Conservation (phyloP, 257 asterid genomes). For the Solanum tarijense region DNA sequence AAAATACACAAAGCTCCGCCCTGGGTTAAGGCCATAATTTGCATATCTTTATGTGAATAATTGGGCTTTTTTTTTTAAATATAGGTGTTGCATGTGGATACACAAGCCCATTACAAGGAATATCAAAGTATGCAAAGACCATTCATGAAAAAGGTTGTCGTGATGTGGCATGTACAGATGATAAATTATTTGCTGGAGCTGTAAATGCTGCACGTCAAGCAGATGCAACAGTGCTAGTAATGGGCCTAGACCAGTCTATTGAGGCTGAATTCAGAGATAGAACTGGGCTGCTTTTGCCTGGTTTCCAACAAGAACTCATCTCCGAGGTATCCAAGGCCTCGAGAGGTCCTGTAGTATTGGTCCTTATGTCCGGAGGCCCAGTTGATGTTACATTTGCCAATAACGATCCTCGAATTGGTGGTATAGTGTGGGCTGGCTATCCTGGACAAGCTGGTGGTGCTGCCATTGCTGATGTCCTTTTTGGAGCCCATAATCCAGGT, state of each 20-base stretch:
- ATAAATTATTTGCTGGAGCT: slow-evolving; percentile 41
- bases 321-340: slow-evolving; percentile 59
- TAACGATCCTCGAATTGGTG: slow-evolving; percentile 44
- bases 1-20: too few species aligned
- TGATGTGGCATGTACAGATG: slow-evolving; percentile 40
- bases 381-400: slow-evolving; percentile 62
- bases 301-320: slow-evolving; percentile 60
- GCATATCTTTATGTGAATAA: neutral
- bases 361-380: slow-evolving; percentile 84
- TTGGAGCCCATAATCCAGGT: slow-evolving; percentile 86
- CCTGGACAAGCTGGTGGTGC: slow-evolving; percentile 86
- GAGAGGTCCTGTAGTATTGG: slow-evolving; percentile 48
- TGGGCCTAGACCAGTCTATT: slow-evolving; percentile 71
- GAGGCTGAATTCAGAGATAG: slow-evolving; percentile 72
- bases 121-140: slow-evolving; percentile 34
- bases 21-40: neutral
- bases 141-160: slow-evolving; percentile 61
- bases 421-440: slow-evolving; percentile 74
- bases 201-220: slow-evolving; percentile 49
- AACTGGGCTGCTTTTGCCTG: slow-evolving; percentile 51
- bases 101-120: slow-evolving; percentile 59
- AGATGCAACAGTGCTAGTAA: slow-evolving; percentile 52
- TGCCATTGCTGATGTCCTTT: slow-evolving; percentile 67
- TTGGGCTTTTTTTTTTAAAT: neutral
- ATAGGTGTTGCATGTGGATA: slow-evolving; percentile 55